Evolutionary conservation across 1,284 basidiomycete genomes (phyloP), one percentile per base, ranked within the genome.

Genomic region (Ganoderma multipileum): DNA sequence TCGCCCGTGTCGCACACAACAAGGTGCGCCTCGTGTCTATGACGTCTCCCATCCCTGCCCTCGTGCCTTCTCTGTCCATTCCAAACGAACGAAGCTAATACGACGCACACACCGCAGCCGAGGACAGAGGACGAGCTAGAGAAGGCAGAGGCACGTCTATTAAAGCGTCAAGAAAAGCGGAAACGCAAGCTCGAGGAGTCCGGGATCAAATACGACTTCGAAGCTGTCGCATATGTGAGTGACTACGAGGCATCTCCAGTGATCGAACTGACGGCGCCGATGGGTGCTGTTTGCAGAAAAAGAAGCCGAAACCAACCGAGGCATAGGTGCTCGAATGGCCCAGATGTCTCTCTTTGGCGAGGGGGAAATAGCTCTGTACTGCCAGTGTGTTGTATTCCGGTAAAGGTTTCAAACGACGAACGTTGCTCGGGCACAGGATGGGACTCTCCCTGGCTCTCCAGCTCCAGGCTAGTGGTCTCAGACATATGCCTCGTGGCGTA

Each of bases 171-270:
- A 79, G 85, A 87, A 64, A 84, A 89, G 77, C 91, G 92, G 73
- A 93, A 95, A 77, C 87, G 89, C 57, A 95, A 95, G 82, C 83
- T 99, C 69, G 87, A 87, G 69, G 90, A 91, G 64, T 83, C 88
- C 9, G 97, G 97, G 6, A 98, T 99, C 79, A 88, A 94, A 63
- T 99, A 99, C 78, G 90, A 96, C 73, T 93, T 97, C 69, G 89
- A 90, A 64, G 89, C 83, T 42, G 88, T 89, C 66, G 85, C 86
- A 78, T 94, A 94, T 80, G 92, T 93, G 78, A 79, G 87, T 52
- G 12, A 12, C 47, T 12, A 12, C 11, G 11, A 12, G 23, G 23
- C 23, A 26, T 26, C 47, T n/a, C 23, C 12, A 52, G 9, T 39
- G n/a, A 3, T 42, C 26, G 28, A n/a, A 9, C 38, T 12, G 54